A percentile compares a stretch with the other conserved stretches of the same genome.
phyloP scores from a whole-genome alignment of 495 filamentous ascomycete genomes.

The Physcia stellaris region DNA sequence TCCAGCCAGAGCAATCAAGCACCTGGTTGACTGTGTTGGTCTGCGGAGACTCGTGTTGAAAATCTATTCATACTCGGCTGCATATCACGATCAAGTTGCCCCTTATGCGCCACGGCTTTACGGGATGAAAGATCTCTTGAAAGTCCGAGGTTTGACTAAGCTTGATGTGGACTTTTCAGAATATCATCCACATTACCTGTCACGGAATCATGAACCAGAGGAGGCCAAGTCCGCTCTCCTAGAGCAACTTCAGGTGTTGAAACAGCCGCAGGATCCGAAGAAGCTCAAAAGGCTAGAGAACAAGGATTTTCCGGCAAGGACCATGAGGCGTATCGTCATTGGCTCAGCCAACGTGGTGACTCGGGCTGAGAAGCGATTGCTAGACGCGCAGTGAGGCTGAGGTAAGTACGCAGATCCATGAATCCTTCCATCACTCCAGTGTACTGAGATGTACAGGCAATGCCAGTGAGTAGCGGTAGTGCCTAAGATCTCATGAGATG shows the following conservation, averaged over 20 bases:
- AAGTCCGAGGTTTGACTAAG: slow-evolving; percentile 2
- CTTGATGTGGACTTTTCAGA: neutral
- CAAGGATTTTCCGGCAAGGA: neutral
- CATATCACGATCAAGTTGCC: neutral
- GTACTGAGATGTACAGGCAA: too few species aligned
- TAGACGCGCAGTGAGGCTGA: too few species aligned
- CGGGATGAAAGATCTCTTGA: slow-evolving; percentile 4
- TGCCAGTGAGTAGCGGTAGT: too few species aligned
- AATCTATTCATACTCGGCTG: neutral
- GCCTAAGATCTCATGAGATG: too few species aligned
- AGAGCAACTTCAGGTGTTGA: slow-evolving; percentile 2
- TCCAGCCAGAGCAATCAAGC: neutral
- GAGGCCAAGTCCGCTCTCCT: slow-evolving; percentile 2
- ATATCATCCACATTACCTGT: neutral
- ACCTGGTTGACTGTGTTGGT: neutral
- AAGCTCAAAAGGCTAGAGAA: neutral
- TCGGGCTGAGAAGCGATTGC: neutral
- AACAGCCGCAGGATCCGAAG: neutral
- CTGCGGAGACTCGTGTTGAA: slow-evolving; percentile 1
- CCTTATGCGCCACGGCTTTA: neutral
- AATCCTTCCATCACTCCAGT: too few species aligned
- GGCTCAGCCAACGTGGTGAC: slow-evolving; percentile 2
- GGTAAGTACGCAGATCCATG: too few species aligned
- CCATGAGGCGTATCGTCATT: neutral
- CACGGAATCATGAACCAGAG: neutral